phyloP scores from a whole-genome alignment of 208 protist genomes.

The Leishmania arabica region DNA sequence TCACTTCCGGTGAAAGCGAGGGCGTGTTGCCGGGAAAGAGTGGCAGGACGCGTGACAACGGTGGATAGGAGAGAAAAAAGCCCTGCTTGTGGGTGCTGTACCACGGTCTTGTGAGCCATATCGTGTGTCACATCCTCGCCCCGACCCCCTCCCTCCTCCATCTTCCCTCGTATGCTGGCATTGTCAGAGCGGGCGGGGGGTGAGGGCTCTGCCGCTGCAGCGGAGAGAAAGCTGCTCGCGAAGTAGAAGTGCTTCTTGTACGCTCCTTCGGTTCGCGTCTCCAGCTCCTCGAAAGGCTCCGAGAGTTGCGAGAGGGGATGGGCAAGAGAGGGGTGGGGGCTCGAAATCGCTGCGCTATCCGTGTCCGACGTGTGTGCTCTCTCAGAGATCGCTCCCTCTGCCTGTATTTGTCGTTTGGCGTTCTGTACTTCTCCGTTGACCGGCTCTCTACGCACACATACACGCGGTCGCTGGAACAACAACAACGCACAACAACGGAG shows the following conservation, averaged over 20 bases:
- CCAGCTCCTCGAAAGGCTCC: background rate
- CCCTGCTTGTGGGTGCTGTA: background rate
- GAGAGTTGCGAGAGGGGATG: background rate
- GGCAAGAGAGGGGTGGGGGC: no score
- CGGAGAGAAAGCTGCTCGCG: background rate
- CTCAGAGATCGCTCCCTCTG: background rate
- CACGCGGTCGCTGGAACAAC: no score
- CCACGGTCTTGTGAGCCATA: background rate
- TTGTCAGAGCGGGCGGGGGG: no score
- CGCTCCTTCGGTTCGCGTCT: background rate
- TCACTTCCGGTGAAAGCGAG: background rate
- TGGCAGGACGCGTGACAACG: background rate
- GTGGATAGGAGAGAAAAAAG: no score
- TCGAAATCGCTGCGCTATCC: background rate
- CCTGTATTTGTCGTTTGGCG: background rate
- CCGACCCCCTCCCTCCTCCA: no score
- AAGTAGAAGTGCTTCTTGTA: background rate
- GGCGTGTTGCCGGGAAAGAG: background rate
- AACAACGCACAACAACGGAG: background rate
- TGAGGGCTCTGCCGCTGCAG: background rate
- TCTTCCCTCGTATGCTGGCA: no score
- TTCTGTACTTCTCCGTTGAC: background rate
- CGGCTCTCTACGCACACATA: no score
- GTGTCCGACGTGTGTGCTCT: background rate
- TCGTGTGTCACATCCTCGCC: no score